Evolutionary conservation across 164 flowering plant genomes (phyloP).

Genomic region (Piper longum): DNA sequence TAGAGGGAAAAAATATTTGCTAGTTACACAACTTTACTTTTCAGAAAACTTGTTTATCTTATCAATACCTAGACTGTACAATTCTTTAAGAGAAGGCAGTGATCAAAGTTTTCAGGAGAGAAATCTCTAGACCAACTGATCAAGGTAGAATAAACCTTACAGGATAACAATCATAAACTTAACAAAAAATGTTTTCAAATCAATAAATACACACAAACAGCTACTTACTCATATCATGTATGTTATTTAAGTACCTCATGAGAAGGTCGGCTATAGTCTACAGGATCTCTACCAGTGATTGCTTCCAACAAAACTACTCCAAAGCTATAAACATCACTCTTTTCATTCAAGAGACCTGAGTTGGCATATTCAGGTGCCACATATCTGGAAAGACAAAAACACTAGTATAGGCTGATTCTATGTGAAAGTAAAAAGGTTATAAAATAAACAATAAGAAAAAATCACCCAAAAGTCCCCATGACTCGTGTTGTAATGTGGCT

Average conservation of each 20-base stretch:
- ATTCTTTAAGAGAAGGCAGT: too few species aligned
- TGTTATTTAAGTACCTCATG: constrained; percentile 37
- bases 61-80: too few species aligned
- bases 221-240: too few species aligned
- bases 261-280: constrained; percentile 61
- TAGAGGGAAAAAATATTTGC: too few species aligned
- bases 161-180: too few species aligned
- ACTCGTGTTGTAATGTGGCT: constrained; percentile 84
- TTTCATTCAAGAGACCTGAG: constrained; percentile 75
- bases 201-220: background rate
- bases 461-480: constrained; percentile 93
- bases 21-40: background rate
- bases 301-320: constrained; percentile 83
- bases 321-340: constrained; percentile 86
- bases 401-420: background rate
- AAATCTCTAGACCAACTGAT: too few species aligned
- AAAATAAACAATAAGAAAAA: background rate
- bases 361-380: constrained; percentile 98
- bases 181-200: too few species aligned
- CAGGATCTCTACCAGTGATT: constrained; percentile 84
- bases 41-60: background rate
- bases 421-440: background rate
- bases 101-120: too few species aligned
- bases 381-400: constrained; percentile 26
- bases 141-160: too few species aligned